Conservation (phyloP, 371 early-diverging fungal species). For the Mucor sp. region DNA sequence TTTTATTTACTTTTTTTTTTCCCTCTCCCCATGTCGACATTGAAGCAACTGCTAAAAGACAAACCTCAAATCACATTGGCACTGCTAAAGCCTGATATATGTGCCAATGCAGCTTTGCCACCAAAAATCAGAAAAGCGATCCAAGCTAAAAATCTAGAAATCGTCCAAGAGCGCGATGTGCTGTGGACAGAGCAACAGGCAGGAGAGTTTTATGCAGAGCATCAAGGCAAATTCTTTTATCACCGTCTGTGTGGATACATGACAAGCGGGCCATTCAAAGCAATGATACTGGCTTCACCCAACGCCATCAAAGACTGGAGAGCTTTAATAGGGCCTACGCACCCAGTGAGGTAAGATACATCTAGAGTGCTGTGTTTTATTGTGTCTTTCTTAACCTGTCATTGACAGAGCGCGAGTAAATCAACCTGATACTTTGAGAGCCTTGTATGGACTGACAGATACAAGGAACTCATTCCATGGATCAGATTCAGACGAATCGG, state of each 20-base stretch:
- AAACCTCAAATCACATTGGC: constrained; percentile 61
- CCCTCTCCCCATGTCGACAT: neutral
- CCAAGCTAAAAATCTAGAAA: constrained; percentile 43
- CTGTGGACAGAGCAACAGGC: constrained; percentile 70
- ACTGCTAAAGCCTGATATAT: constrained; percentile 78
- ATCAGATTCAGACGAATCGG: constrained; percentile 60
- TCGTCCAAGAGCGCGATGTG: constrained; percentile 48
- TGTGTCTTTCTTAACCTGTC: neutral
- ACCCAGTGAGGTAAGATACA: constrained; percentile 44
- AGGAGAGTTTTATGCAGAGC: constrained; percentile 65
- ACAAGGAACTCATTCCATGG: constrained; percentile 69
- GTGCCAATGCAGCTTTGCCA: constrained; percentile 58
- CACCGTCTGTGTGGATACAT: constrained; percentile 70
- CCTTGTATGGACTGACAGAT: constrained; percentile 77
- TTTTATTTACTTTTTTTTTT: neutral
- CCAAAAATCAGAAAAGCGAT: constrained; percentile 45
- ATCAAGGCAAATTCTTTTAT: constrained; percentile 68
- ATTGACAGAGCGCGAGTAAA: constrained; percentile 61
- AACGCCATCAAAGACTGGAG: constrained; percentile 68
- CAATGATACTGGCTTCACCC: constrained; percentile 58
- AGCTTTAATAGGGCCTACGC: constrained; percentile 67
- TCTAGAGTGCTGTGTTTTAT: neutral
- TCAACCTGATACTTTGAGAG: constrained; percentile 66
- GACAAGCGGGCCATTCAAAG: constrained; percentile 71
- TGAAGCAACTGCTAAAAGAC: constrained; percentile 6